Percentiles rank a stretch among this genome's conserved stretches.
Evolutionary conservation across 2,329 filamentous ascomycete species (phyloP).

Genomic region (Aspergillus nomiae): DNA sequence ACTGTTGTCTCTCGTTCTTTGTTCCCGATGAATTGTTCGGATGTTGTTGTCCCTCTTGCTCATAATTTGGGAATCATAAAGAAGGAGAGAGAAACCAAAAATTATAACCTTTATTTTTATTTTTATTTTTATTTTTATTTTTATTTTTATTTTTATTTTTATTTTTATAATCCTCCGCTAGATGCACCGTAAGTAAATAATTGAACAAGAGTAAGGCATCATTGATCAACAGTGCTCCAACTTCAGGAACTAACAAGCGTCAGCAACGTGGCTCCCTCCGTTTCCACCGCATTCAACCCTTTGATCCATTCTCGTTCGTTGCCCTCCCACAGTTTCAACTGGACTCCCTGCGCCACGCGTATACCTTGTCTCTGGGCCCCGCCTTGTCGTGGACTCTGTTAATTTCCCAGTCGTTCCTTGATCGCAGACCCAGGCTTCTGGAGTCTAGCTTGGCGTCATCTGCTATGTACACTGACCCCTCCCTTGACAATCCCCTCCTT

Average conservation of each 20-base stretch:
- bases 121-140: too few species aligned
- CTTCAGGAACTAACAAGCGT: background rate
- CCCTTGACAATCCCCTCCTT: slow-evolving; percentile 6
- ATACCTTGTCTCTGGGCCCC: slow-evolving; percentile 2
- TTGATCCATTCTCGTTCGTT: slow-evolving; percentile 18
- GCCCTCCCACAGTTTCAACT: slow-evolving; percentile 12
- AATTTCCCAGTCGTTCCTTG: slow-evolving; percentile 8
- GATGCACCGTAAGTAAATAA: background rate
- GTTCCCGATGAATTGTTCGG: background rate
- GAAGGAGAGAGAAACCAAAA: background rate
- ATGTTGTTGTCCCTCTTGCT: too few species aligned
- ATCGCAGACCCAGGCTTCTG: background rate
- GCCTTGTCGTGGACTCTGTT: background rate
- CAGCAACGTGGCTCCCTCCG: slow-evolving; percentile 17
- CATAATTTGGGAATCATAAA: too few species aligned
- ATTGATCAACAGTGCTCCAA: slow-evolving; percentile 3
- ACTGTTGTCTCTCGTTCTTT: background rate
- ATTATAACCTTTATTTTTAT: too few species aligned
- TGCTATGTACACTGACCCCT: slow-evolving; percentile 13
- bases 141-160: background rate
- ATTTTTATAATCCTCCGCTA: background rate
- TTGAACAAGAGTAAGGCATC: slow-evolving; percentile 2
- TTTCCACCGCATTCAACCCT: background rate
- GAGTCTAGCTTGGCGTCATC: slow-evolving; percentile 8
- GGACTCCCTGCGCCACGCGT: slow-evolving; percentile 13